Percentiles rank a stretch among this genome's conserved stretches.
These are phyloP conservation scores for Leersia perrieri DNA, from an alignment of 176 grass and related monocot species.

Conservation along the genomic window DNA sequence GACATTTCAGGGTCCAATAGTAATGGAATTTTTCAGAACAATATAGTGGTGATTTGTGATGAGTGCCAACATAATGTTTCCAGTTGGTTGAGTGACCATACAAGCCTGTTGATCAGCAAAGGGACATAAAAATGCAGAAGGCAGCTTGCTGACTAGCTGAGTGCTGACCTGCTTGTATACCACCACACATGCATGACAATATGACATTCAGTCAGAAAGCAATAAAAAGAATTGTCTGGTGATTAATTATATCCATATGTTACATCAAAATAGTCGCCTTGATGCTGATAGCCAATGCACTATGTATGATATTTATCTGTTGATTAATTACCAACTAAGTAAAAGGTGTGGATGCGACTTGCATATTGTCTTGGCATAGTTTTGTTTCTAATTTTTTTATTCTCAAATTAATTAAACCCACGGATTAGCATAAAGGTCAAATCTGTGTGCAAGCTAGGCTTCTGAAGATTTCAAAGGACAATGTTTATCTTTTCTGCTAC, in stretches of 20 bases:
- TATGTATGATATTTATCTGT: not conserved
- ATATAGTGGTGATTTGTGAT: not conserved
- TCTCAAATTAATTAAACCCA: not conserved
- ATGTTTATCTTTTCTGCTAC: not conserved
- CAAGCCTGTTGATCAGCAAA: conserved; percentile 1
- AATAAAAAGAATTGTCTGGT: not conserved
- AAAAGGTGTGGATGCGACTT: not conserved
- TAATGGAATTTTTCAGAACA: not conserved
- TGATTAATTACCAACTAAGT: not conserved
- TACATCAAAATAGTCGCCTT: not conserved
- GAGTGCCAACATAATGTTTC: conserved; percentile 31
- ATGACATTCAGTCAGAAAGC: not conserved
- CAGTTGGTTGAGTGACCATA: conserved; percentile 14
- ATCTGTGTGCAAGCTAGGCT: not conserved
- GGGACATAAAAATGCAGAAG: conserved; percentile 1
- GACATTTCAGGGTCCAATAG: not conserved
- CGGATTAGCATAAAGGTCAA: not conserved
- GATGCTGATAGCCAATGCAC: not conserved
- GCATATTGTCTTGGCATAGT: not conserved
- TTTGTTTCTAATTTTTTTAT: not conserved
- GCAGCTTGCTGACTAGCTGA: not conserved
- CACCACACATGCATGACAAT: not conserved
- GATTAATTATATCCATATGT: not conserved
- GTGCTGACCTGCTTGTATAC: conserved; percentile 12
- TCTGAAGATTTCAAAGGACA: not conserved